Evolutionary conservation across 2,329 filamentous ascomycete genomes (phyloP), one percentile per base, ranked within the genome.

Genomic region (Claviceps citrina): DNA sequence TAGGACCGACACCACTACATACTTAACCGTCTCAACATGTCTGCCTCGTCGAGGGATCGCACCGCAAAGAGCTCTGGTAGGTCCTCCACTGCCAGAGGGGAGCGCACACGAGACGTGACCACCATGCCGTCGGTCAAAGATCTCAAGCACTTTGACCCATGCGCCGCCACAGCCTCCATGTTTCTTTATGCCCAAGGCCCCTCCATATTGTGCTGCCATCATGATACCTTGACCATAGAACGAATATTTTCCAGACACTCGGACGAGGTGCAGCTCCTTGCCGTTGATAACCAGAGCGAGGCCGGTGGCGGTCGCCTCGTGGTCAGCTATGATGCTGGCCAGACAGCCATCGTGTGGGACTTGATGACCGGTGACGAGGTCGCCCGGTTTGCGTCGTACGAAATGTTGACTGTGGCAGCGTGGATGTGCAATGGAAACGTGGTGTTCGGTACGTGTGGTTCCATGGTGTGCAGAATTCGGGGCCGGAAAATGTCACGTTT

Each of bases 381-480:
- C 43, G 79, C 89, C 30, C 75, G 87, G n/a, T 96, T 96, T 63
- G 79, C 81, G 19, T 91, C 87, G 0, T 95, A 93, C 54, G 85
- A 93, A 54, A 76, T 83, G 48, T 71, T 96, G 46, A 79, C 78
- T 18, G 80, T 84, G 24, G 89, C 87, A 28, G 71, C 83, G 10
- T 98, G 91, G 85, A 95, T 98, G 87, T 75, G 81, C 33, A 95
- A 95, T 62, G 91, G 91, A 40, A 93, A 94, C 62, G 80, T 98
- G 49, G 89, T 85, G 28, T 96, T 96, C 67, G 91, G 89, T 95
- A 69, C 60, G 78, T 54, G 12, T 7, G 54, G 5, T 1, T 28
- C 28, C n/a, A n/a, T n/a, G n/a, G 3, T 25, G 10, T 18, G n/a
- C 10, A 9, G 20, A 31, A 25, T 40, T n/a, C n/a, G 22, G 8